These are phyloP conservation scores for Fusarium siculi DNA, from an alignment of 2,329 filamentous ascomycete genomes.

Conservation along the genomic window DNA sequence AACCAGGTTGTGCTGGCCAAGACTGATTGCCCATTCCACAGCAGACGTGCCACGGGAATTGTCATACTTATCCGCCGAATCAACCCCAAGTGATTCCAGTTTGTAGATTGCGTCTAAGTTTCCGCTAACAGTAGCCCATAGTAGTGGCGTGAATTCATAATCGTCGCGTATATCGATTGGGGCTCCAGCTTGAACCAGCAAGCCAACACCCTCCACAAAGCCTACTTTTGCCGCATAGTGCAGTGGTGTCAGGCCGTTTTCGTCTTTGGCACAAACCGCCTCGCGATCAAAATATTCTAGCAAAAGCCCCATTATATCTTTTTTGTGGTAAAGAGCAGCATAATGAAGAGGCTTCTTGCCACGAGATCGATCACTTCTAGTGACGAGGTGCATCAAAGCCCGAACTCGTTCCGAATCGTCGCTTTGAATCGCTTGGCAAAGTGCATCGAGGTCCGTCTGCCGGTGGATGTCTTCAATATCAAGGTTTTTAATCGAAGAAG, in stretches of 20 bases:
- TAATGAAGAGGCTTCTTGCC: not conserved
- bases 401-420: not conserved
- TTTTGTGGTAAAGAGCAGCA: not conserved
- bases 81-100: not conserved
- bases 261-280: not conserved
- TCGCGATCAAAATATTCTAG: not conserved
- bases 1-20: not conserved
- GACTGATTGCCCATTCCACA: not conserved
- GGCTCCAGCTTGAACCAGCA: not conserved
- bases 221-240: not conserved
- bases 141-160: not conserved
- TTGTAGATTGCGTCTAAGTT: accelerated
- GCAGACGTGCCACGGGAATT: not conserved
- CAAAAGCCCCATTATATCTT: not conserved
- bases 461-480: not conserved
- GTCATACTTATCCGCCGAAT: not conserved
- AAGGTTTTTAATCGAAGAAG: not conserved
- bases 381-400: not conserved
- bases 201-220: not conserved
- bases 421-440: not conserved
- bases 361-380: not conserved
- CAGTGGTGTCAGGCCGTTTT: not conserved
- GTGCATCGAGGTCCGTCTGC: not conserved
- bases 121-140: not conserved
- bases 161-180: not conserved